Evolutionary conservation across 2,329 filamentous ascomycete species (phyloP).

Genomic region (Diplodia scrobiculata): DNA sequence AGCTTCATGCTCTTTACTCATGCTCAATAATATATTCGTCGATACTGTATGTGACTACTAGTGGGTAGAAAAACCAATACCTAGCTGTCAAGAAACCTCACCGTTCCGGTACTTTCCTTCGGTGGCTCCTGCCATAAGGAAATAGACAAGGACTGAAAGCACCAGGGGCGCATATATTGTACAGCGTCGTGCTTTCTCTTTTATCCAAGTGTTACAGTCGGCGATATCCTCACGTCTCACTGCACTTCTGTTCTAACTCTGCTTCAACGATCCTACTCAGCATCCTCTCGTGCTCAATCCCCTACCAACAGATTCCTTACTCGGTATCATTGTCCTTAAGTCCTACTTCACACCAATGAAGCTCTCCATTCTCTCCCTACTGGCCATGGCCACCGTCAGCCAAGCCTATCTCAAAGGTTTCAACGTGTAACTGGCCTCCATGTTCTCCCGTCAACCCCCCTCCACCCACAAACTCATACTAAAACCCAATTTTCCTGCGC

Average conservation of each 20-base stretch:
- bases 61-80: background rate
- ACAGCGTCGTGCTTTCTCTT: background rate
- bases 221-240: background rate
- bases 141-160: background rate
- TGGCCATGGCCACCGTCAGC: background rate
- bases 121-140: background rate
- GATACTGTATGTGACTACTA: background rate
- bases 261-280: background rate
- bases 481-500: background rate
- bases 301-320: background rate
- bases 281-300: background rate
- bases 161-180: background rate
- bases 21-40: background rate
- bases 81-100: background rate
- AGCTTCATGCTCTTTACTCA: background rate
- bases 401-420: slow-evolving; percentile 38
- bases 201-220: background rate
- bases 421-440: slow-evolving; percentile 32
- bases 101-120: background rate
- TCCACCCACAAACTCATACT: background rate
- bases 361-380: background rate
- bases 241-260: background rate
- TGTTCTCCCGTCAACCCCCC: background rate
- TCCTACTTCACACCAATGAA: background rate
- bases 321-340: background rate